phyloP scores from a whole-genome alignment of 805 yeast genomes.

The Metschnikowia cubensis region DNA sequence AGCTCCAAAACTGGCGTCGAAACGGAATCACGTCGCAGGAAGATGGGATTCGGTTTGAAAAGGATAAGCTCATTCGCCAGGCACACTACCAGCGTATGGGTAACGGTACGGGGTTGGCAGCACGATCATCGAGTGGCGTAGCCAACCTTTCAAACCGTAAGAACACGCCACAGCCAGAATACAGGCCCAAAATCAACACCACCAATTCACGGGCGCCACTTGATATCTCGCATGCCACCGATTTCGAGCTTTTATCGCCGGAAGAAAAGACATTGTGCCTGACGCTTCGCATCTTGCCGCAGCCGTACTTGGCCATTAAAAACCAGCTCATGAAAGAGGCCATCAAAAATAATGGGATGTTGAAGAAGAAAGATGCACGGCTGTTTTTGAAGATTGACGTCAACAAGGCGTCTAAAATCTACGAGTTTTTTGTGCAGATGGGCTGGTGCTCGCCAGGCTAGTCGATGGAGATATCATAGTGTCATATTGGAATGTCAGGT shows the following conservation, averaged over 20 bases:
- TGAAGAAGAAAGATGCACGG: slow-evolving; percentile 82
- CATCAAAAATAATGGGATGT: slow-evolving; percentile 73
- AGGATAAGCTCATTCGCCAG: slow-evolving; percentile 71
- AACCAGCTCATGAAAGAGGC: slow-evolving; percentile 86
- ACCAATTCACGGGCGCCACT: slow-evolving; percentile 45
- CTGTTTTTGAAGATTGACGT: slow-evolving; percentile 83
- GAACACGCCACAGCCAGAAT: slow-evolving; percentile 35
- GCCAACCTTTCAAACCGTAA: slow-evolving; percentile 8
- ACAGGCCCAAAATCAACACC: slow-evolving; percentile 40
- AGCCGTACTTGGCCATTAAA: slow-evolving; percentile 90
- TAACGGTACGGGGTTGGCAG: slow-evolving; percentile 29
- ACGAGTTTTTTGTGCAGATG: slow-evolving; percentile 89
- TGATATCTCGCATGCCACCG: slow-evolving; percentile 76
- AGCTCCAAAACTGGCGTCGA: slow-evolving; percentile 88
- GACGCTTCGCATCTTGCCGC: slow-evolving; percentile 79
- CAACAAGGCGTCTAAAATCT: slow-evolving; percentile 78
- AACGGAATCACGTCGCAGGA: slow-evolving; percentile 85
- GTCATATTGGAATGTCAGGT: too few species aligned
- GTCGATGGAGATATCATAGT: not conserved
- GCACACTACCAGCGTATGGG: slow-evolving; percentile 58
- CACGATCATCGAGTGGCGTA: slow-evolving; percentile 16
- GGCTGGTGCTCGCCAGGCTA: slow-evolving; percentile 65
- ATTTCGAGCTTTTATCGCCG: slow-evolving; percentile 74
- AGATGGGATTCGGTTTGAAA: slow-evolving; percentile 79
- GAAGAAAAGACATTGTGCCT: slow-evolving; percentile 87